Evolutionary conservation across 1,139 yeast genomes (phyloP).

Genomic region (Kazachstania sp.): DNA sequence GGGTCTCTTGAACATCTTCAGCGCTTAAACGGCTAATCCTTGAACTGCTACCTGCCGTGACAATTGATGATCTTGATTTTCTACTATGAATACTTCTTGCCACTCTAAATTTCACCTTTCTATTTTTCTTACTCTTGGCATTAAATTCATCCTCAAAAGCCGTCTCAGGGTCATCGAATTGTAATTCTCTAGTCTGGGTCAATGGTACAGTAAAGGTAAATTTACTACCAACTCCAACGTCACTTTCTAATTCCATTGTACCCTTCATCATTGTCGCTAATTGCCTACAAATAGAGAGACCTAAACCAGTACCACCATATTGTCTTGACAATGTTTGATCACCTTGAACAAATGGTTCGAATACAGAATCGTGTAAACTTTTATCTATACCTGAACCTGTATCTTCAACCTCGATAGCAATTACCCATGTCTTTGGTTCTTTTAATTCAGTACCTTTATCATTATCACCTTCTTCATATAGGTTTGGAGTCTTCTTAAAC

Average conservation of each 20-base stretch:
- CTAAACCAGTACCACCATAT: constrained; percentile 93
- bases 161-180: constrained; percentile 29
- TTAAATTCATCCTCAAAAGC: constrained; percentile 43
- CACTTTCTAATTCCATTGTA: constrained; percentile 59
- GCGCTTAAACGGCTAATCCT: not conserved
- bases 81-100: constrained; percentile 18
- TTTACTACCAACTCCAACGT: constrained; percentile 69
- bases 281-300: constrained; percentile 86
- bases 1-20: constrained; percentile 1
- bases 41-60: constrained; percentile 9
- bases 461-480: constrained; percentile 17
- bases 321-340: constrained; percentile 88
- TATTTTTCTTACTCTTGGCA: constrained; percentile 33
- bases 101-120: constrained; percentile 36
- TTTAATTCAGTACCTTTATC: constrained; percentile 16
- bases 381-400: constrained; percentile 91
- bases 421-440: constrained; percentile 25
- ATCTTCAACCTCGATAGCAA: constrained; percentile 69
- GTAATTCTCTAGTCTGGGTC: constrained; percentile 57
- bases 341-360: constrained; percentile 95
- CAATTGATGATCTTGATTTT: constrained; percentile 14
- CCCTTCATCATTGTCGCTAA: constrained; percentile 86
- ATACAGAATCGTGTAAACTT: constrained; percentile 69
- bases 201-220: constrained; percentile 76
- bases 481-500: constrained; percentile 31